phyloP scores from a whole-genome alignment of 192 early-diverging fungal species.

The Gorgonomyces haynaldii region DNA sequence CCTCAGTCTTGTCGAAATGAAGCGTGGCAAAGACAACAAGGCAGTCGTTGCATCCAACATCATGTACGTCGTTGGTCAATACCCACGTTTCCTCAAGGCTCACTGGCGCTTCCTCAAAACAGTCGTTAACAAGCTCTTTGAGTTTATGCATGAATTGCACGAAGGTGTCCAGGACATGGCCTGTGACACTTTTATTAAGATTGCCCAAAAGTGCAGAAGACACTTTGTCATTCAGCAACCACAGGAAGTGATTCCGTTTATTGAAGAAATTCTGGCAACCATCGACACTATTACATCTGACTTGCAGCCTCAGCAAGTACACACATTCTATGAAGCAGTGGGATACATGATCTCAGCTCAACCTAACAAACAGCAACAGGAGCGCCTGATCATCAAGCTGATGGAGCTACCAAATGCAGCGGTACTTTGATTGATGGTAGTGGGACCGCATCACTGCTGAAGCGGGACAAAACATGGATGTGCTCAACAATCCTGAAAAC shows the following conservation, averaged over 20 bases:
- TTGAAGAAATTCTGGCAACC: constrained; percentile 86
- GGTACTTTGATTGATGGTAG: constrained; percentile 34
- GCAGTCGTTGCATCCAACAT: constrained; percentile 99
- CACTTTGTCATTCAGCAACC: constrained; percentile 92
- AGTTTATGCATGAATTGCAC: constrained; percentile 99
- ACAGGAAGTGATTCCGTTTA: constrained; percentile 78
- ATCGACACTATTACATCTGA: constrained; percentile 80
- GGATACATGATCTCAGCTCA: constrained; percentile 97
- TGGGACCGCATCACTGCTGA: constrained; percentile 75
- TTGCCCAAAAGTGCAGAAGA: constrained; percentile 91
- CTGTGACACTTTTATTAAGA: constrained; percentile 99
- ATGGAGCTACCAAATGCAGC: constrained; percentile 83
- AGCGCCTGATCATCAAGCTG: constrained; percentile 67
- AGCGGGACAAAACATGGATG: constrained; percentile 51
- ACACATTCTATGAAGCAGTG: constrained; percentile 98
- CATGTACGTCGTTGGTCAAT: constrained; percentile 99
- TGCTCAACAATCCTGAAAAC: constrained; percentile 61
- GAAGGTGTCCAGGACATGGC: constrained; percentile 99
- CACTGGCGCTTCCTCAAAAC: constrained; percentile 99
- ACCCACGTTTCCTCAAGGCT: constrained; percentile 98
- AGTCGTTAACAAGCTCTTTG: constrained; percentile 99
- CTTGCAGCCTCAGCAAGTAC: constrained; percentile 81
- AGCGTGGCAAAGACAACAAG: constrained; percentile 99
- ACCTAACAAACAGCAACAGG: constrained; percentile 61
- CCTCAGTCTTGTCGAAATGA: constrained; percentile 87